phyloP scores from a whole-genome alignment of 768 basidiomycete species.

The Scleroderma bovista region DNA sequence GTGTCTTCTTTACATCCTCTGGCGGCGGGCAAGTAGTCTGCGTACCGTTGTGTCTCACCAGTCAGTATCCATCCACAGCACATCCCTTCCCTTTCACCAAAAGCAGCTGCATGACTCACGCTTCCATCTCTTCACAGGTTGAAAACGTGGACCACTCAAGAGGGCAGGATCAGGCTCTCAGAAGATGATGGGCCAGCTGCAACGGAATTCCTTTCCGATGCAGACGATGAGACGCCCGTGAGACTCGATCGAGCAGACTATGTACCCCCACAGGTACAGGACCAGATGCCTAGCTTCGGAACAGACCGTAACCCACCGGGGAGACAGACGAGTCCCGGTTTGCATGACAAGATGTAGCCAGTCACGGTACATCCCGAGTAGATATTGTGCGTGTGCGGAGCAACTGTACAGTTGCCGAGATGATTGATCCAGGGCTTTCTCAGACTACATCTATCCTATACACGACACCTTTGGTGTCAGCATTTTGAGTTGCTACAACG shows the following conservation, averaged over 20 bases:
- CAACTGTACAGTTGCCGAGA: no score
- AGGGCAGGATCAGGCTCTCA: slow-evolving; percentile 62
- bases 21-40: slow-evolving; percentile 53
- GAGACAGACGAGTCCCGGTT: no score
- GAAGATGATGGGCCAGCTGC: slow-evolving; percentile 70
- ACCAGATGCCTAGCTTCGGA: background rate
- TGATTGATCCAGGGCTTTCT: no score
- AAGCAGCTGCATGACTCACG: background rate
- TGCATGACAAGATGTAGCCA: no score
- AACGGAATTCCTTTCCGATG: slow-evolving; percentile 57
- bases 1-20: slow-evolving; percentile 54
- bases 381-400: no score
- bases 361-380: no score
- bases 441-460: no score
- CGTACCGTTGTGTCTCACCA: slow-evolving; percentile 58
- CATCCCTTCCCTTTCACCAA: background rate
- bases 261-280: slow-evolving; percentile 10
- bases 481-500: no score
- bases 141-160: slow-evolving; percentile 46
- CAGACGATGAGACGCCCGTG: slow-evolving; percentile 46
- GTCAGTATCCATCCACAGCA: slow-evolving; percentile 37
- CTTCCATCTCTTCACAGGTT: slow-evolving; percentile 35
- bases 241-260: slow-evolving; percentile 27
- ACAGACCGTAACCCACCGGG: background rate
- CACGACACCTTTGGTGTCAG: no score